These are phyloP conservation scores for Cladophialophora chaetospira DNA, from an alignment of 2,329 filamentous ascomycete genomes.

Conservation along the genomic window DNA sequence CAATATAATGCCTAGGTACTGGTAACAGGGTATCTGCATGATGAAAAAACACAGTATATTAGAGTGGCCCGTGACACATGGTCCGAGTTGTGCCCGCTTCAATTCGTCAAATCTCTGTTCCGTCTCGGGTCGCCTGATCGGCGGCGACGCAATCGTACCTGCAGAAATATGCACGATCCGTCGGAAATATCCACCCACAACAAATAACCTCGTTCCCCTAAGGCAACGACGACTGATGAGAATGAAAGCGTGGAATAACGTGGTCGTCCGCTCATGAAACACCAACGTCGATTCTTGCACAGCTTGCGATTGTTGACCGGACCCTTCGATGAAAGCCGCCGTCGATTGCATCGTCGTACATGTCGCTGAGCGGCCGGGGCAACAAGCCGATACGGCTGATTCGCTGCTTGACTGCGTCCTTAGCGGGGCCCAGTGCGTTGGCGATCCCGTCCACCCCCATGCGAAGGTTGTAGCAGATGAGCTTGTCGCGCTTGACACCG, in stretches of 20 bases:
- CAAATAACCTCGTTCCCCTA: background rate
- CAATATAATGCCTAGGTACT: background rate
- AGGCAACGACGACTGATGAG: background rate
- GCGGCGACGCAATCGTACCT: too few species aligned
- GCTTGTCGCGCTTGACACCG: slow-evolving; percentile 25
- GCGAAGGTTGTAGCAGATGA: slow-evolving; percentile 29
- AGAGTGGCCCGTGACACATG: background rate
- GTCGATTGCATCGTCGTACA: slow-evolving; percentile 27
- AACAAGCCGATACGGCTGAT: slow-evolving; percentile 24
- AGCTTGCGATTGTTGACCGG: slow-evolving; percentile 24
- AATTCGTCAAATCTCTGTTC: background rate
- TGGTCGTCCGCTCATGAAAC: slow-evolving; percentile 19
- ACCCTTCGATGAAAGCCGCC: slow-evolving; percentile 27
- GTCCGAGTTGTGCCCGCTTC: too few species aligned
- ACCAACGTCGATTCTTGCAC: slow-evolving; percentile 27
- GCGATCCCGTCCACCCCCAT: slow-evolving; percentile 25
- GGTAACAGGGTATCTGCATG: slow-evolving; percentile 17
- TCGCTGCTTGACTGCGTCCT: slow-evolving; percentile 26
- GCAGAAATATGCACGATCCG: too few species aligned
- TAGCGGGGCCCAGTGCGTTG: slow-evolving; percentile 23
- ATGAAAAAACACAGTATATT: slow-evolving; percentile 1
- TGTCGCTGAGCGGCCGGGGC: slow-evolving; percentile 20
- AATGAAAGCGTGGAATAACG: background rate
- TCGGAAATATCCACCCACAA: background rate
- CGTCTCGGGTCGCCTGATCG: background rate